Evolutionary conservation across 192 early-diverging fungal genomes (phyloP).

Genomic region (Cetraspora pellucida): DNA sequence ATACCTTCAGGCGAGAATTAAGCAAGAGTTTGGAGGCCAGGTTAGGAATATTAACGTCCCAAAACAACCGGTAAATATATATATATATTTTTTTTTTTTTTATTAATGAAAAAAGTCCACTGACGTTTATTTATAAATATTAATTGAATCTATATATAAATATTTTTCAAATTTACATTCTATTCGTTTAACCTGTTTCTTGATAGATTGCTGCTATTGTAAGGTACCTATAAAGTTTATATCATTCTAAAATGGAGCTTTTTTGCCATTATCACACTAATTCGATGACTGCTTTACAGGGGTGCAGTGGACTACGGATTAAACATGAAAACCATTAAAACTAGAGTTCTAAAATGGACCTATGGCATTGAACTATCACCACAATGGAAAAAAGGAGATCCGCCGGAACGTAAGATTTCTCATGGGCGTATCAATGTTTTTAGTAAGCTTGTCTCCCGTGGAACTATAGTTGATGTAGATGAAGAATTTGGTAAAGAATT

Average conservation of each 20-base stretch:
- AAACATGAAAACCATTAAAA: neutral
- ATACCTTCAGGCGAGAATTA: conserved; percentile 53
- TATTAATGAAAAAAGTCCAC: no score
- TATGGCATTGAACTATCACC: conserved; percentile 22
- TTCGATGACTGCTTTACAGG: no score
- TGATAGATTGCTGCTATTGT: conserved; percentile 46
- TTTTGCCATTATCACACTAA: no score
- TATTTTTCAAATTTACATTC: no score
- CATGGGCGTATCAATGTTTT: neutral
- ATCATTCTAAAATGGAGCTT: no score
- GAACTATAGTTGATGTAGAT: conserved; percentile 13
- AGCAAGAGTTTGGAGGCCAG: conserved; percentile 48
- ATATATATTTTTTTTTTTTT: no score
- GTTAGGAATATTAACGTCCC: conserved; percentile 54
- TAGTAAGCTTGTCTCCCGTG: neutral
- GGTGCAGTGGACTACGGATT: no score
- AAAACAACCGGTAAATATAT: conserved; percentile 40
- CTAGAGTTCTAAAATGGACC: conserved; percentile 13
- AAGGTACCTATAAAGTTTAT: conserved; percentile 16
- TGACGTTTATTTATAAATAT: no score
- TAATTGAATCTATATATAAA: no score
- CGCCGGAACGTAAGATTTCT: neutral
- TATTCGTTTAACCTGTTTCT: no score
- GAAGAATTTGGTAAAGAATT: conserved; percentile 11
- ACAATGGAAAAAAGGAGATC: conserved; percentile 4